Evolutionary conservation across 805 yeast species (phyloP).

Genomic region (Barnettozyma populi): DNA sequence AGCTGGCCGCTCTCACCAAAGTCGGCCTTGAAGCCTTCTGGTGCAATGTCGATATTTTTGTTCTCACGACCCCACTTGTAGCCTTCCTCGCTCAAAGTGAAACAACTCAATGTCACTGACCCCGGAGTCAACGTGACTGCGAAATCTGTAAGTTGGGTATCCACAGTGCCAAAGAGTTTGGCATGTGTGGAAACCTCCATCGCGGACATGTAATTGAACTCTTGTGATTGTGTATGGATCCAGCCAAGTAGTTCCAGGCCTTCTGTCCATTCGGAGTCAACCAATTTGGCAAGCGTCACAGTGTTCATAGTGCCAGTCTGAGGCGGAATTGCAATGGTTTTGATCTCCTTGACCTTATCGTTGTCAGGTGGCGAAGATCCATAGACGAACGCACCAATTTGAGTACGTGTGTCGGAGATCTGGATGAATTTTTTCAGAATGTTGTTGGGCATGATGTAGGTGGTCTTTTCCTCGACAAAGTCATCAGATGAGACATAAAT

Average conservation of each 20-base stretch:
- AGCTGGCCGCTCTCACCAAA: conserved; percentile 64
- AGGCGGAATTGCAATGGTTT: conserved; percentile 73
- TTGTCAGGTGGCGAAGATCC: conserved; percentile 78
- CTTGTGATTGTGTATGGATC: conserved; percentile 85
- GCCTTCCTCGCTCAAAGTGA: conserved; percentile 57
- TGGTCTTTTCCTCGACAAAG: conserved; percentile 48
- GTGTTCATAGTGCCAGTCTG: conserved; percentile 73
- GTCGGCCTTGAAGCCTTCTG: conserved; percentile 59
- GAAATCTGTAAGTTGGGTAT: conserved; percentile 44
- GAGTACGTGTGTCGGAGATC: conserved; percentile 74
- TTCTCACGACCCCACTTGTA: conserved; percentile 71
- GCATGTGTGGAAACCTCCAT: conserved; percentile 61
- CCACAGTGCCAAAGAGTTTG: conserved; percentile 31
- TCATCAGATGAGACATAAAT: conserved; percentile 69
- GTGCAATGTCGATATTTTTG: conserved; percentile 46
- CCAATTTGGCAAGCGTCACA: conserved; percentile 33
- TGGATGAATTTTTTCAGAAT: conserved; percentile 70
- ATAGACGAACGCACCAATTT: conserved; percentile 74
- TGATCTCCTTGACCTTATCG: conserved; percentile 69
- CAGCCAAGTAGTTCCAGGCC: conserved; percentile 82
- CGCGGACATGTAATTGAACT: conserved; percentile 56
- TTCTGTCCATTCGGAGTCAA: conserved; percentile 50
- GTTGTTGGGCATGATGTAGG: conserved; percentile 81
- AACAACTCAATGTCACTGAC: conserved; percentile 70
- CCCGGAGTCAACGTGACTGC: conserved; percentile 78